phyloP scores from a whole-genome alignment of 495 filamentous ascomycete genomes.

The Daldinia caldariorum region DNA sequence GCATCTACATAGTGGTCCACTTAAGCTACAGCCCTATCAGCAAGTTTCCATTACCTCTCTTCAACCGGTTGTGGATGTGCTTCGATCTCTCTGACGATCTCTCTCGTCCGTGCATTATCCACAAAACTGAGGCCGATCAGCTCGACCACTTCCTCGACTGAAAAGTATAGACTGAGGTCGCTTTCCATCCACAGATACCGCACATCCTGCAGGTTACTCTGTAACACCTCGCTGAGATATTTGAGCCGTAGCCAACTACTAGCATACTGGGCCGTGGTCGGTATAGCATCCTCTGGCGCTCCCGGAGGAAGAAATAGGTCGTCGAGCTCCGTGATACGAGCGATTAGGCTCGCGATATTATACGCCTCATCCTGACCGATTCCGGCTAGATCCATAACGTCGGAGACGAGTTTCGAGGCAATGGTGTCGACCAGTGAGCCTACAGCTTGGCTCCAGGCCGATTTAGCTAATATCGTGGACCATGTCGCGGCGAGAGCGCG shows the following conservation, averaged over 20 bases:
- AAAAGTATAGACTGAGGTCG: conserved; percentile 84
- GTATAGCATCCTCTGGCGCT: conserved; percentile 55
- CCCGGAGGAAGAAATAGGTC: conserved; percentile 73
- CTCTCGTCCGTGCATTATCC: conserved; percentile 79
- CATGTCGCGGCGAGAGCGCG: conserved; percentile 75
- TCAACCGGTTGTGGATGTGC: conserved; percentile 52
- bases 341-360: conserved; percentile 75
- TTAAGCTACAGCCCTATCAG: not conserved
- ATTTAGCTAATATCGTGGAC: conserved; percentile 81
- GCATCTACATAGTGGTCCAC: not conserved
- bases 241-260: conserved; percentile 88
- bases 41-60: not conserved
- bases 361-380: conserved; percentile 90
- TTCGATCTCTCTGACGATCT: conserved; percentile 82
- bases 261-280: conserved; percentile 81
- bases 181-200: conserved; percentile 88
- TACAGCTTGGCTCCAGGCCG: conserved; percentile 83
- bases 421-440: conserved; percentile 84
- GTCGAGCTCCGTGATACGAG: conserved; percentile 73
- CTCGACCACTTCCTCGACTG: conserved; percentile 84
- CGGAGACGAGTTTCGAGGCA: conserved; percentile 80
- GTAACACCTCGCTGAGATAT: conserved; percentile 86
- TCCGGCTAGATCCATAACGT: conserved; percentile 85
- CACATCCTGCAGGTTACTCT: conserved; percentile 89
- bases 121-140: conserved; percentile 90